Evolutionary conservation across 1,284 basidiomycete species (phyloP).

Genomic region (Phenoliferia sp.): DNA sequence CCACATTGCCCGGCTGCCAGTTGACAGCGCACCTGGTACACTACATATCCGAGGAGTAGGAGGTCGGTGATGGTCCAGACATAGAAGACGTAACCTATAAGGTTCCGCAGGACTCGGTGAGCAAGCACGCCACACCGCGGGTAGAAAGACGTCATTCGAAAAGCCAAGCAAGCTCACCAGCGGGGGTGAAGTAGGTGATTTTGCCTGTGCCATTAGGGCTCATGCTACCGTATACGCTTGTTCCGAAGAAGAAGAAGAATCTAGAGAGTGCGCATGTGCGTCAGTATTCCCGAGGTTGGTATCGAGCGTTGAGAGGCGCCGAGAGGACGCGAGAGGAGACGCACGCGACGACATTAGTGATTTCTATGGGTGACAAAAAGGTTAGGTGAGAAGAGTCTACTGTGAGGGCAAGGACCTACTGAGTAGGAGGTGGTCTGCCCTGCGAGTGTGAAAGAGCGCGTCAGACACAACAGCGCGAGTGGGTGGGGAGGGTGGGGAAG

Average conservation of each 20-base stretch:
- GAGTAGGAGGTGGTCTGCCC: constrained; percentile 29
- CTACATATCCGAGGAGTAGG: constrained; percentile 41
- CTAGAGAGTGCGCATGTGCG: neutral
- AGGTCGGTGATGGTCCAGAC: constrained; percentile 30
- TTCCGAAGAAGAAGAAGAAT: constrained; percentile 34
- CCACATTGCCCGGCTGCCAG: neutral
- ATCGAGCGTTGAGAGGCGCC: neutral
- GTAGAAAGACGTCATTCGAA: neutral
- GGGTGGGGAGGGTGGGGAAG: too few relatives aligned
- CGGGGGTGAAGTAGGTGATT: constrained; percentile 33
- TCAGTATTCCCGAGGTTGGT: neutral
- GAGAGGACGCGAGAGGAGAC: neutral
- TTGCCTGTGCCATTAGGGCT: constrained; percentile 2
- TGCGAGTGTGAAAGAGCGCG: neutral
- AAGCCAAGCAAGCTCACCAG: constrained; percentile 12
- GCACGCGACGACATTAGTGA: constrained; percentile 13
- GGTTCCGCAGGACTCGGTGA: neutral
- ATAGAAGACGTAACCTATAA: constrained; percentile 21
- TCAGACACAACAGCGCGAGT: too few relatives aligned
- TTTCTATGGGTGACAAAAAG: neutral
- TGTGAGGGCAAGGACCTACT: constrained; percentile 5
- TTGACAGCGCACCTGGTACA: constrained; percentile 30
- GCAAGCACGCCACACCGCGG: neutral
- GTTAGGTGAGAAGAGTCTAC: neutral
- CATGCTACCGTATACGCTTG: constrained; percentile 23